phyloP scores from a whole-genome alignment of 345 rosid species.

The Diplotaxis tenuifolia region DNA sequence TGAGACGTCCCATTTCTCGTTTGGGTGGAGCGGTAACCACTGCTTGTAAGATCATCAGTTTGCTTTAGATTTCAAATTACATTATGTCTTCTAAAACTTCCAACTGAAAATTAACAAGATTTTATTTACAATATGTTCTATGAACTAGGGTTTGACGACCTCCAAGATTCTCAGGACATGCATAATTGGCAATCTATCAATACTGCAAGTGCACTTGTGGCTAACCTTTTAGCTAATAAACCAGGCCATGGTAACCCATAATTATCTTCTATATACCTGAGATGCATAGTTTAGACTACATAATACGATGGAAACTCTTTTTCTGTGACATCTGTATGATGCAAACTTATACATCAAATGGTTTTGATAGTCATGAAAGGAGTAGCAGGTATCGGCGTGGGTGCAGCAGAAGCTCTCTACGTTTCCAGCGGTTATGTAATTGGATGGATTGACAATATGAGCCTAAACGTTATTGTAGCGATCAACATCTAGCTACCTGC shows the following conservation, averaged over 20 bases:
- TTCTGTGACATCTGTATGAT: no score
- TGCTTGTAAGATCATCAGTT: constrained; percentile 48
- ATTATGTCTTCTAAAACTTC: neutral
- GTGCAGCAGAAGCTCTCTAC: neutral
- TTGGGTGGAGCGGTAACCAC: constrained; percentile 71
- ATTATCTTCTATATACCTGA: neutral
- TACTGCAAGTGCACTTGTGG: constrained; percentile 58
- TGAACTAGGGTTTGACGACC: constrained; percentile 66
- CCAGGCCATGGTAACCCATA: constrained; percentile 54
- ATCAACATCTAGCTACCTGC: neutral
- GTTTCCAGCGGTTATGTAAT: neutral
- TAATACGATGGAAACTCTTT: neutral
- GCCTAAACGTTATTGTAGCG: neutral
- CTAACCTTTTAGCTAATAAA: constrained; percentile 57
- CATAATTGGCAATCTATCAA: constrained; percentile 60
- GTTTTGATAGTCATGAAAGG: constrained; percentile 21
- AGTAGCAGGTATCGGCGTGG: neutral
- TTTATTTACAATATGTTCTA: neutral
- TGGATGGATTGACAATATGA: neutral
- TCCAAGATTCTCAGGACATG: constrained; percentile 57
- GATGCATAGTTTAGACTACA: neutral
- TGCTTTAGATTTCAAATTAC: neutral
- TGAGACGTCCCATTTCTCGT: constrained; percentile 53
- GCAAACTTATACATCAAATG: neutral
- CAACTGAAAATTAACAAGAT: neutral